Evolutionary conservation across 2,329 filamentous ascomycete genomes (phyloP), one percentile per base, ranked within the genome.

Genomic region (Hyphodiscus sp.): DNA sequence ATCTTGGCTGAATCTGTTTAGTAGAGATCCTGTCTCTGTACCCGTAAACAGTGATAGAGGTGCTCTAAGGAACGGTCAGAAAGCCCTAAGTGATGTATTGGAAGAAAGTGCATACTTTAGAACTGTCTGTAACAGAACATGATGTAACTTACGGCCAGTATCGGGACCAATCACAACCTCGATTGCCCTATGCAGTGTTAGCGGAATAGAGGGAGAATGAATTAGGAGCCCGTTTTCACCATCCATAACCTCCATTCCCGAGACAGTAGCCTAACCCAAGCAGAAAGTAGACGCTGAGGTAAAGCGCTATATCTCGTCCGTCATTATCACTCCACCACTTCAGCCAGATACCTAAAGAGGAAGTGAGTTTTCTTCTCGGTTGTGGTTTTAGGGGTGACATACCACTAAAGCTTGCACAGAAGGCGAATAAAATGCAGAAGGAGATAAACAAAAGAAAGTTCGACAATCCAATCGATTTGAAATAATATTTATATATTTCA

Each of bases 1-100:
- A 38, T 57, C 55, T 43, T 54, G 52, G 19, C 48, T 54, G 33
- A 57, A 57, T 3, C 72, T 42, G 42, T 57, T 57, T 19, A 45
- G 29, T 11, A 38, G 51, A 13, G 45, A 19, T 16, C 55, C 55
- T 23, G 48, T 57, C 30, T 57, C 52, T 23, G 52, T 54, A 8
- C 23, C 23, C 23, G 23, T 38, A 10, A 38, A 38, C 2, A 38
- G 33, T 38, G 33, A 38, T 38, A 15, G 33, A 6, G 33, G 33
- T 13, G 33, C 33, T 38, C 33, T 13, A 8, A 26, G 23, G 8
- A 26, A 26, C 23, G 23, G 23, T 26, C 23, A 26, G 23, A 8
- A 26, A 26, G 23, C 23, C 8, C 23, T 26, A 26, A 26, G 8
- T 26, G 23, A 26, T 26, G 23, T n/a, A n/a, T 26, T 26, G 23